A percentile compares a stretch with the other conserved stretches of the same genome.
phyloP scores from a whole-genome alignment of 352 stramenopile species.

The Plasmopara viticola region DNA sequence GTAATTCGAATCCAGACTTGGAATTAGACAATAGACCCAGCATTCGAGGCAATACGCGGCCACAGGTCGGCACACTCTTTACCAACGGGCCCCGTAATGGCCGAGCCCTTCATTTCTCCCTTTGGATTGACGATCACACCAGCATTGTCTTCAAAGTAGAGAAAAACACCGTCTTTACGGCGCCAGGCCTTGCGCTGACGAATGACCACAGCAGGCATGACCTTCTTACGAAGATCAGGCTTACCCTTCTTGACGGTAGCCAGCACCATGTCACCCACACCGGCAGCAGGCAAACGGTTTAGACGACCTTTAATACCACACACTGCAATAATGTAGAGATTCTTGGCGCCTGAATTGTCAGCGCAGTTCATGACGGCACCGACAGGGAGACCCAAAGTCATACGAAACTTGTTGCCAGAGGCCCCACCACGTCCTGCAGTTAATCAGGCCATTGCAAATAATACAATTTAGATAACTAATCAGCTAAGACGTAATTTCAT shows the following conservation, averaged over 20 bases:
- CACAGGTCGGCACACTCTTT: conserved; percentile 99
- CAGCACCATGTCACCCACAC: conserved; percentile 99
- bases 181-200: conserved; percentile 99
- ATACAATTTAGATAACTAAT: conserved; percentile 1
- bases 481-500: not conserved
- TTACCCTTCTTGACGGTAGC: conserved; percentile 99
- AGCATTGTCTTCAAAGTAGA: conserved; percentile 99
- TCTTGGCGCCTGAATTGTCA: conserved; percentile 99
- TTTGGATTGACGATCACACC: conserved; percentile 99
- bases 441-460: conserved; percentile 1
- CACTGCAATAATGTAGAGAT: conserved; percentile 99
- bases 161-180: conserved; percentile 99
- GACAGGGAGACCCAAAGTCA: conserved; percentile 98
- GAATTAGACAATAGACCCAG: conserved; percentile 98
- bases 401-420: conserved; percentile 98
- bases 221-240: conserved; percentile 99
- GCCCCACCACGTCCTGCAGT: conserved; percentile 91
- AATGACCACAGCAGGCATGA: conserved; percentile 99
- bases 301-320: conserved; percentile 98
- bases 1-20: not conserved
- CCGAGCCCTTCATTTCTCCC: conserved; percentile 99
- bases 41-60: conserved; percentile 99
- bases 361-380: conserved; percentile 99
- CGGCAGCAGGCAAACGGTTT: conserved; percentile 97
- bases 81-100: conserved; percentile 98